These are phyloP conservation scores for Nicotiana obtusifolia DNA, from an alignment of 257 asterid genomes.

Conservation along the genomic window DNA sequence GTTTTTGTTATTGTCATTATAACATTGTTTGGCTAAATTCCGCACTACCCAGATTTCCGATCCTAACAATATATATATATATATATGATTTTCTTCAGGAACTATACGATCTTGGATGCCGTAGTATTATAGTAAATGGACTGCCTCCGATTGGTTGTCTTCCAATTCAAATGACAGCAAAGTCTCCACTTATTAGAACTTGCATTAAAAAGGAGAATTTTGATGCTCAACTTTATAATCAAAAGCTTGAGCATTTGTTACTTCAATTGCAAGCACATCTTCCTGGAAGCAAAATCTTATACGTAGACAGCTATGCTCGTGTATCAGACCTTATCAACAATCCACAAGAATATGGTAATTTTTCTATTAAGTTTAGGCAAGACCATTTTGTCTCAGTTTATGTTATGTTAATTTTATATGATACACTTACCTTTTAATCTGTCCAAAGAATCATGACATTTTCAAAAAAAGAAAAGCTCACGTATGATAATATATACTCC, in stretches of 20 bases:
- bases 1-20: no score
- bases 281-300: neutral
- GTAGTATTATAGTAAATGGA: slow-evolving; percentile 11
- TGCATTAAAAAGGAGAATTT: slow-evolving; percentile 2
- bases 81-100: neutral
- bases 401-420: neutral
- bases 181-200: neutral
- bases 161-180: slow-evolving; percentile 15
- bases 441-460: neutral
- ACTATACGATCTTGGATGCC: neutral
- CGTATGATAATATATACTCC: no score
- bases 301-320: neutral
- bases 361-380: neutral
- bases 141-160: slow-evolving; percentile 19
- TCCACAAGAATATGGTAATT: slow-evolving; percentile 1
- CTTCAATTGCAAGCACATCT: neutral
- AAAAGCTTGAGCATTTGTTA: neutral
- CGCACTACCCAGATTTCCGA: no score
- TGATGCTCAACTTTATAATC: slow-evolving; percentile 2
- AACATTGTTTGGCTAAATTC: no score
- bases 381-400: neutral
- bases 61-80: neutral
- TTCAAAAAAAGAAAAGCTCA: neutral
- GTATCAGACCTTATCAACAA: neutral
- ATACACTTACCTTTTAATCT: neutral